These are phyloP conservation scores for Naganishia sp. DNA, from an alignment of 1,284 basidiomycete genomes.

Conservation along the genomic window DNA sequence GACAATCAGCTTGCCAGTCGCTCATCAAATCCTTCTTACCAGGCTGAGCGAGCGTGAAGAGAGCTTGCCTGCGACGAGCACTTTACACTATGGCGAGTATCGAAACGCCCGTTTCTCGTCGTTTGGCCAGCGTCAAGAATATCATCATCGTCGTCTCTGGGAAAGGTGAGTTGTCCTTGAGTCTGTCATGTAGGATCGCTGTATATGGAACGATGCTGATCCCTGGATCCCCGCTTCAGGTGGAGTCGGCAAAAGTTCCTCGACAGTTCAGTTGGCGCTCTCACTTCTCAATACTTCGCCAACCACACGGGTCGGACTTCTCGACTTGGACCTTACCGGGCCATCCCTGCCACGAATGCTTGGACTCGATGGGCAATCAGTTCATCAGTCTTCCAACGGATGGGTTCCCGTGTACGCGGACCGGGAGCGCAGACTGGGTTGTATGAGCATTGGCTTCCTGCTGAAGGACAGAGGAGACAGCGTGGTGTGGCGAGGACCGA, in stretches of 20 bases:
- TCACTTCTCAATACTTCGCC: conserved; percentile 69
- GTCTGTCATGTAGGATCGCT: not conserved
- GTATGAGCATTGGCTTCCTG: conserved; percentile 97
- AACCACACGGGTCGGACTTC: conserved; percentile 73
- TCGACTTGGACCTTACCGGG: conserved; percentile 95
- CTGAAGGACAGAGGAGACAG: conserved; percentile 85
- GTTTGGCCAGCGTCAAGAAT: conserved; percentile 73
- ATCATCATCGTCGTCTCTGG: conserved; percentile 93
- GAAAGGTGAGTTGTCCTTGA: conserved; percentile 58
- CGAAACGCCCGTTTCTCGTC: conserved; percentile 62
- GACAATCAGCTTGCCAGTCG: too few relatives aligned
- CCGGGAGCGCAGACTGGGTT: conserved; percentile 70
- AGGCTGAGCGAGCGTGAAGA: not conserved
- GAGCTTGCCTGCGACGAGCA: not conserved
- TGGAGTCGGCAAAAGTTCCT: conserved; percentile 96
- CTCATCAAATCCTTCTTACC: too few relatives aligned
- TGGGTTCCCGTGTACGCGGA: conserved; percentile 98
- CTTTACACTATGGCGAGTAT: conserved; percentile 30
- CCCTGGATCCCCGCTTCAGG: conserved; percentile 55
- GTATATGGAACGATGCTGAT: not conserved
- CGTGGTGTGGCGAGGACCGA: conserved; percentile 97
- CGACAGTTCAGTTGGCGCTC: conserved; percentile 88
- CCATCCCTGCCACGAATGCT: conserved; percentile 98
- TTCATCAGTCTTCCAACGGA: conserved; percentile 90
- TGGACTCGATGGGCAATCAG: conserved; percentile 72